These are phyloP conservation scores for Cyberlindnera mycetangii DNA, from an alignment of 805 yeast species.

Conservation along the genomic window DNA sequence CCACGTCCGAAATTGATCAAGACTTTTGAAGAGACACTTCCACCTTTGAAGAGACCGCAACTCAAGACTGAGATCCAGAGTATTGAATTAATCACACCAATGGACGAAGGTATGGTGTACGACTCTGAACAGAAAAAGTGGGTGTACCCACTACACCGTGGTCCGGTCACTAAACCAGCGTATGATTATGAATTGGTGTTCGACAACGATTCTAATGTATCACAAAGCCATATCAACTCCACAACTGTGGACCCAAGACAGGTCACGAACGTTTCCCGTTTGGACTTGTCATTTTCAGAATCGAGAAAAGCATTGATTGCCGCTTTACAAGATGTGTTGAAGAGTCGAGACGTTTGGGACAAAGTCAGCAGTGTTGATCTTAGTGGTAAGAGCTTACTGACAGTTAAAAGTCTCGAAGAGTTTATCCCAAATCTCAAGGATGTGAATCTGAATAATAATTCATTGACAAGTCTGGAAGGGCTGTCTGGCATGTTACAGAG, in stretches of 20 bases:
- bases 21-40: slow-evolving; percentile 8
- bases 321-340: slow-evolving; percentile 37
- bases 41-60: slow-evolving; percentile 10
- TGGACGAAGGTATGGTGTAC: slow-evolving; percentile 25
- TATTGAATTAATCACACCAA: slow-evolving; percentile 24
- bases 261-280: slow-evolving; percentile 41
- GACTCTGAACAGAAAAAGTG: slow-evolving; percentile 19
- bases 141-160: slow-evolving; percentile 14
- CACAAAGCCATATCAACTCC: slow-evolving; percentile 1
- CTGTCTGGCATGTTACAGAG: slow-evolving; percentile 14
- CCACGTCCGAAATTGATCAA: slow-evolving; percentile 25
- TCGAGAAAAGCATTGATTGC: slow-evolving; percentile 40
- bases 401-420: slow-evolving; percentile 38
- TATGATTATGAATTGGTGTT: slow-evolving; percentile 11
- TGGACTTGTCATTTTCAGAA: slow-evolving; percentile 45
- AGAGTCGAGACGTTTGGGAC: slow-evolving; percentile 40
- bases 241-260: slow-evolving; percentile 17
- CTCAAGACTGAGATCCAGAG: slow-evolving; percentile 10
- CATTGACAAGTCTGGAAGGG: slow-evolving; percentile 25
- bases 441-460: slow-evolving; percentile 16
- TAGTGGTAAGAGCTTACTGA: slow-evolving; percentile 32
- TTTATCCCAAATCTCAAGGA: slow-evolving; percentile 37
- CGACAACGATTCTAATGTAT: slow-evolving; percentile 6
- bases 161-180: not conserved
- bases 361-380: slow-evolving; percentile 33